Base-by-base conservation (phyloP, 2,329 filamentous ascomycete genomes). In the Pseudogymnoascus sp. region DNA sequence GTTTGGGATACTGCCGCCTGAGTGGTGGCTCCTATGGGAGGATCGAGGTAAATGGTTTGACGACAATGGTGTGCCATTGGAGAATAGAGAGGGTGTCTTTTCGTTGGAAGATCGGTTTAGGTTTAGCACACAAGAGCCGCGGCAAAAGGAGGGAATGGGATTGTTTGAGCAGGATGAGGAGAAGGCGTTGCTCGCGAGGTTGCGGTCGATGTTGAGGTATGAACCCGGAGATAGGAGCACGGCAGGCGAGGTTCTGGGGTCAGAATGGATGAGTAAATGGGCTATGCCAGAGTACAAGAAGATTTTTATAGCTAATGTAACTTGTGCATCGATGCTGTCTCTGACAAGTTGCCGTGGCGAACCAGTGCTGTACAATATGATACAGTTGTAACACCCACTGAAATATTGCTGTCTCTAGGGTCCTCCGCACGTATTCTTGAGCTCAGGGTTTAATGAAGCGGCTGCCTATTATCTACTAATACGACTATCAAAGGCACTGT, bases 1-100 rank as follows among this genome's bases (percentile, higher is more conserved):
- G n/a, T 60, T 67, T 25, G 64, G 65, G 3, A 67, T 41, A 55
- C 45, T 67, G 38, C 64, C 64, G 33, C 62, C 63, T 33, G 58
- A 60, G 7, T 65, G 64, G 64, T 67, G 64, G 65, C 59, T 55
- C 12, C 33, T 55, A 1, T 66, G 65, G 65, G 41, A 62, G 35
- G 59, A 38, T 41, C 38, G 64, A 37, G 25, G 16, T 14, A 58
- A 33, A 12, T 31, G 59, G 11, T 64, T 35, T 25, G 55, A 63
- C n/a, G 61, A 64, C 55, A 45, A 63, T 12, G 61, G 61, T 16
- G 61, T 49, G 14, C 25, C 41, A 52, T 52, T 37, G 4, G 14
- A 38, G 35, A n/a, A 38, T n/a, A 38, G 35, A n/a, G 35, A 38
- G 35, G 35, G 14, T n/a, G 35, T 38, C 35, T 38, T 6, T n/a